Percentiles rank a stretch among this genome's conserved stretches.
Evolutionary conservation across 2,329 filamentous ascomycete species (phyloP).

Genomic region (Fusarium poae): DNA sequence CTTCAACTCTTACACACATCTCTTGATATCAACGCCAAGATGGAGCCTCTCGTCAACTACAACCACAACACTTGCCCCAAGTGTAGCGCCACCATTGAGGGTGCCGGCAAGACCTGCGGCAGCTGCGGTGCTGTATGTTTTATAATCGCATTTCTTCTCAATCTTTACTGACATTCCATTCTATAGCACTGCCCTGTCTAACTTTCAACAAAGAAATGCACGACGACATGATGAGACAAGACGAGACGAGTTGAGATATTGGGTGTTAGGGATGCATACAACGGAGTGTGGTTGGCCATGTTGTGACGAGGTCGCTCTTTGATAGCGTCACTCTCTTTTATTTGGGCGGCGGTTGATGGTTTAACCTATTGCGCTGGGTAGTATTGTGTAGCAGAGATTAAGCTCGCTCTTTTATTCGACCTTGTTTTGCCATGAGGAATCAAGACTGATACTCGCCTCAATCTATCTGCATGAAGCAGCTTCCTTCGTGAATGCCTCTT

Average conservation of each 20-base stretch:
- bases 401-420: slow-evolving; percentile 27
- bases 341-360: slow-evolving; percentile 8
- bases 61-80: slow-evolving; percentile 65
- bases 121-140: slow-evolving; percentile 69
- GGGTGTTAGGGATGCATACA: slow-evolving; percentile 32
- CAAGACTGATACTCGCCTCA: slow-evolving; percentile 14
- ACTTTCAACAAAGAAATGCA: slow-evolving; percentile 9
- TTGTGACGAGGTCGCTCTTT: slow-evolving; percentile 29
- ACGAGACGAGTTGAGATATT: slow-evolving; percentile 14
- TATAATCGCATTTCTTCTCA: background rate
- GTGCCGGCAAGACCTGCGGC: slow-evolving; percentile 65
- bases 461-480: background rate
- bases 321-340: slow-evolving; percentile 37
- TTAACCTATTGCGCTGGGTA: background rate
- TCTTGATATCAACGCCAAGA: slow-evolving; percentile 29
- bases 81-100: slow-evolving; percentile 63
- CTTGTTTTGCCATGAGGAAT: slow-evolving; percentile 4
- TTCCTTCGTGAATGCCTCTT: background rate
- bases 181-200: slow-evolving; percentile 48
- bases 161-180: slow-evolving; percentile 12
- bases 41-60: slow-evolving; percentile 55
- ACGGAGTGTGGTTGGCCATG: slow-evolving; percentile 14
- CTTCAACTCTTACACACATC: background rate
- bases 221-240: slow-evolving; percentile 31
- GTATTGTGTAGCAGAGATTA: slow-evolving; percentile 14